Evolutionary conservation across 306 rosid species (phyloP), one percentile per base, ranked within the genome.

Genomic region (cucumber (Cucumis sativus)): DNA sequence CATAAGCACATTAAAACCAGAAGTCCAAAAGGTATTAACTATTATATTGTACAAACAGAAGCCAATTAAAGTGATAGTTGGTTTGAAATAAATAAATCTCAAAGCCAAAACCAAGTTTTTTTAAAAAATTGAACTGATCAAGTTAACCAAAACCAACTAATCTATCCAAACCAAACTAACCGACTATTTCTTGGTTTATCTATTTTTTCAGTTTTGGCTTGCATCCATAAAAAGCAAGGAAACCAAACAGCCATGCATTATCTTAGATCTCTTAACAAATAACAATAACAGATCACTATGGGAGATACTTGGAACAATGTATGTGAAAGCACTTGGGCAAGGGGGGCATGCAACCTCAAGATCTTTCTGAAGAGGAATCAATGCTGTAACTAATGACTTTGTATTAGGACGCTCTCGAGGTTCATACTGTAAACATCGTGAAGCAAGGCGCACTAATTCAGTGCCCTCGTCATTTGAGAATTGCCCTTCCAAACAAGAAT

Each of bases 341-440:
- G 25, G 68, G 40, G 59, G 62, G 78, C 52, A 61, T 67, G 88
- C 76, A 74, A 95, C 99, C 96, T 95, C 99, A 52, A 88, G 60
- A 55, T 90, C 97, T 83, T 95, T 92, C 86, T 95, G 99, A 74
- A 95, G 85, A 77, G 97, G 97, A 84, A 90, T 81, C 81, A 95
- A 85, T 77, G 96, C 89, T 80, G 96, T 78, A 83, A 90, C 96
- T 83, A 95, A 75, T 57, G 96, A 88, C 80, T 75, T 92, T 14
- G 98, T 93, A 84, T 95, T 89, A 67, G 98, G 98, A 81, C 98
- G 98, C 79, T 95, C 98, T 57, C 96, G 88, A 6, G 97, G 97
- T 80, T 95, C 98, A 68, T 91, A 89, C 79, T 95, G 93, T 73
- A 95, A 77, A 80, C 98, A 95, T 57, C 93, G 89, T 40, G 98